A percentile compares a stretch with the other conserved stretches of the same genome.
phyloP scores from a whole-genome alignment of 352 stramenopile genomes.

The Thalassiosira sp. region DNA sequence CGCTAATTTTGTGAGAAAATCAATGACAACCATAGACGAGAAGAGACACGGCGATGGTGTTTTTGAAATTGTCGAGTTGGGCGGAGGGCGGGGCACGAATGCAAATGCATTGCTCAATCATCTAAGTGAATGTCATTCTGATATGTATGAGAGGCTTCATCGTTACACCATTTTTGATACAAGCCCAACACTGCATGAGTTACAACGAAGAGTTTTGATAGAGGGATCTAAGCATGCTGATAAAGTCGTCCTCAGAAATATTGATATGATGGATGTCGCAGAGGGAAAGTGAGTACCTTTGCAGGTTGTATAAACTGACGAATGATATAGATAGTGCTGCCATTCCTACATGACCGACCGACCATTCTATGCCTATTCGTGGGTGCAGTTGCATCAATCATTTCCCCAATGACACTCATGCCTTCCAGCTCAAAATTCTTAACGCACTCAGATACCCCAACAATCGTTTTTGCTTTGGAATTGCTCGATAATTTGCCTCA shows the following conservation, averaged over 20 bases:
- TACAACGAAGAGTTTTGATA: constrained; percentile 61
- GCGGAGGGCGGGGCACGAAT: constrained; percentile 77
- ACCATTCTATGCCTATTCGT: no score
- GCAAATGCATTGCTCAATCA: constrained; percentile 68
- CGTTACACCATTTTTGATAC: constrained; percentile 78
- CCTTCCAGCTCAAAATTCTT: constrained; percentile 46
- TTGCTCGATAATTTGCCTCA: constrained; percentile 82
- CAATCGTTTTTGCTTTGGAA: constrained; percentile 69
- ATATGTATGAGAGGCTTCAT: constrained; percentile 63
- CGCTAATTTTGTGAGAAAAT: constrained; percentile 66
- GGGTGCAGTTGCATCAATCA: no score
- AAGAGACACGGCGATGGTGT: constrained; percentile 15
- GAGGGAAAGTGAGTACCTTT: constrained; percentile 51
- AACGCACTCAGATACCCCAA: constrained; percentile 59
- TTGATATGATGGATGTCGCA: constrained; percentile 76
- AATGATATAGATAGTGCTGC: background rate
- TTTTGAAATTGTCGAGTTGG: constrained; percentile 77
- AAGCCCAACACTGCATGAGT: constrained; percentile 63
- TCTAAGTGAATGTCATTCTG: constrained; percentile 49
- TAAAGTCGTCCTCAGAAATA: constrained; percentile 63
- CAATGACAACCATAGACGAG: constrained; percentile 35
- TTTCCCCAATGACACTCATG: no score
- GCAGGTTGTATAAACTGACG: no score
- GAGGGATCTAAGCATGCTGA: constrained; percentile 46
- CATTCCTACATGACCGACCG: background rate